Conservation (phyloP, 1,284 basidiomycete genomes). For the Trichosporon asahii region DNA sequence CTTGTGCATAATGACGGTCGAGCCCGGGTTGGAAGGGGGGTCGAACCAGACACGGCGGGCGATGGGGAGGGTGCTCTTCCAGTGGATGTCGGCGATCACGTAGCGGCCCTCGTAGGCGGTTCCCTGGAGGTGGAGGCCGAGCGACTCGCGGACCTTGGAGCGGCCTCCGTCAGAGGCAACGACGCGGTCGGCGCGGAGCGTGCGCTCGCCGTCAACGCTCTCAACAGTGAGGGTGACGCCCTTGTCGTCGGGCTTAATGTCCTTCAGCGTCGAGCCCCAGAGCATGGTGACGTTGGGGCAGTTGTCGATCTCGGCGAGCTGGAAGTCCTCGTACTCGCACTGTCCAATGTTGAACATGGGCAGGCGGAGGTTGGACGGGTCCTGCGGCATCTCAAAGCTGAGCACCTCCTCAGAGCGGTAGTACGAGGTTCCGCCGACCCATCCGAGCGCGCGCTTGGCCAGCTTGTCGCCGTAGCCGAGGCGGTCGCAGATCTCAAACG, state of each 20-base stretch:
- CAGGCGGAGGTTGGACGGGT: slow-evolving; percentile 7
- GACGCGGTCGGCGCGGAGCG: slow-evolving; percentile 19
- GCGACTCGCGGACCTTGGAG: slow-evolving; percentile 19
- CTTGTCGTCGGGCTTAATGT: slow-evolving; percentile 10
- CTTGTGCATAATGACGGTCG: slow-evolving; percentile 28
- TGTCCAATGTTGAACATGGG: slow-evolving; percentile 28
- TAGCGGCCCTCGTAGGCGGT: slow-evolving; percentile 26
- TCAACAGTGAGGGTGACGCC: slow-evolving; percentile 23
- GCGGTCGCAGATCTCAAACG: slow-evolving; percentile 23
- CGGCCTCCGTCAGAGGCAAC: slow-evolving; percentile 23
- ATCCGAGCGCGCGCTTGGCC: slow-evolving; percentile 17
- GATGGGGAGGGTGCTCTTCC: slow-evolving; percentile 21
- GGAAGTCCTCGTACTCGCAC: slow-evolving; percentile 27
- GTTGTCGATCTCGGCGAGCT: slow-evolving; percentile 16
- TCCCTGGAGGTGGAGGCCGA: slow-evolving; percentile 18
- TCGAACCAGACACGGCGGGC: slow-evolving; percentile 25
- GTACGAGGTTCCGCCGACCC: slow-evolving; percentile 22
- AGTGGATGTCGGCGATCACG: slow-evolving; percentile 27
- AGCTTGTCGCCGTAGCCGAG: slow-evolving; percentile 22
- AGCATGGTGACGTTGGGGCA: slow-evolving; percentile 20
- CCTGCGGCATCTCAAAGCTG: slow-evolving; percentile 23
- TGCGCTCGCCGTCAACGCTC: slow-evolving; percentile 20
- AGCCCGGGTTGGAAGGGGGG: slow-evolving; percentile 24
- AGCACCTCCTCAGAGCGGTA: slow-evolving; percentile 24
- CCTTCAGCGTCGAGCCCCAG: slow-evolving; percentile 18